A percentile compares a stretch with the other conserved stretches of the same genome.
Conservation (phyloP, 805 yeast species). For the Komagataella ulmi region DNA sequence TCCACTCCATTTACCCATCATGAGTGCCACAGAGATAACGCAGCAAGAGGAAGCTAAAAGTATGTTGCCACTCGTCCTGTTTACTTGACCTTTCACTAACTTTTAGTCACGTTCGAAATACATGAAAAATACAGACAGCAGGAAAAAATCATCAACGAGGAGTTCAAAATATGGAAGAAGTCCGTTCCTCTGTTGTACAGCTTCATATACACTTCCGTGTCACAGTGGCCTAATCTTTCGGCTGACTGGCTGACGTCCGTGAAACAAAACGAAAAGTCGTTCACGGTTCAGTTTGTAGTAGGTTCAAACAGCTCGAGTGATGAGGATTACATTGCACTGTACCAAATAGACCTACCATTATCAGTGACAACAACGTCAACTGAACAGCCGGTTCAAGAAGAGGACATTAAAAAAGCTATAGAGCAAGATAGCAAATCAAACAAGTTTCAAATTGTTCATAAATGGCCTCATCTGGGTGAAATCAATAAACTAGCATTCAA, state of each 20-base stretch:
- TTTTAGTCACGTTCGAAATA: background rate
- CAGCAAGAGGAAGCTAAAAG: background rate
- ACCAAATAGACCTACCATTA: conserved; percentile 32
- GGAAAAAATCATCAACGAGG: conserved; percentile 62
- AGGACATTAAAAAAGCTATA: conserved; percentile 1
- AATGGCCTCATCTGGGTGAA: conserved; percentile 55
- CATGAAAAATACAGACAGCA: conserved; percentile 31
- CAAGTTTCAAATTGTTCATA: conserved; percentile 27
- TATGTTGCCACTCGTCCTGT: background rate
- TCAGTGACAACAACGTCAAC: conserved; percentile 17
- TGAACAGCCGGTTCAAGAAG: conserved; percentile 3
- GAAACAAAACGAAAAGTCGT: conserved; percentile 4
- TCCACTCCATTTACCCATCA: background rate
- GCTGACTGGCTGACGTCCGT: conserved; percentile 52
- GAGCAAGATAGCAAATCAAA: conserved; percentile 19
- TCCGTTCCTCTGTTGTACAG: conserved; percentile 70
- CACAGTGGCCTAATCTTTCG: conserved; percentile 60
- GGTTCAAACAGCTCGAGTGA: conserved; percentile 33
- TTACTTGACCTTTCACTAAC: background rate
- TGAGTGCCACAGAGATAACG: background rate
- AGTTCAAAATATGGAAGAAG: conserved; percentile 75
- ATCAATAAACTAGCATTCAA: conserved; percentile 49
- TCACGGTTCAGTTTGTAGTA: conserved; percentile 20
- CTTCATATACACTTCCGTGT: conserved; percentile 52
- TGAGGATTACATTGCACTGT: conserved; percentile 31